Evolutionary conservation across 805 yeast species (phyloP).

Genomic region (Metschnikowia kofuensis): DNA sequence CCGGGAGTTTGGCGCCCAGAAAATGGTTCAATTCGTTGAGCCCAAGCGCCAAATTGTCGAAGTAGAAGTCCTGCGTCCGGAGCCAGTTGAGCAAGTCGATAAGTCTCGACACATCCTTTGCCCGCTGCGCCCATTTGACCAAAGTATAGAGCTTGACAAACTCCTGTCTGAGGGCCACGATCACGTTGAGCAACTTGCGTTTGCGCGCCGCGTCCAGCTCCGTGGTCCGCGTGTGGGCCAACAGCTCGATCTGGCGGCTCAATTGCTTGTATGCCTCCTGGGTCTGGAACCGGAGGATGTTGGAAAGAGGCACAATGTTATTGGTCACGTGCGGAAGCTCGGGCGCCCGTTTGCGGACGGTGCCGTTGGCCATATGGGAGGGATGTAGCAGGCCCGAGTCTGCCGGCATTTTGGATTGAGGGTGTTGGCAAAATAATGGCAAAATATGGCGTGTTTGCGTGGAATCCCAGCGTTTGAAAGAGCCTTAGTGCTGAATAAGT

Average conservation of each 20-base stretch:
- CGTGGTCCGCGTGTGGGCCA: slow-evolving; percentile 43
- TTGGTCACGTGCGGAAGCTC: slow-evolving; percentile 68
- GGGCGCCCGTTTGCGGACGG: slow-evolving; percentile 23
- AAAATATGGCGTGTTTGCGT: too few relatives aligned
- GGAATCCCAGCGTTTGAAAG: too few relatives aligned
- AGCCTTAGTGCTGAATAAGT: too few relatives aligned
- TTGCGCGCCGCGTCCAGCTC: slow-evolving; percentile 64
- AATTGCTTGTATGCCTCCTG: slow-evolving; percentile 64
- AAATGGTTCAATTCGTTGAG: slow-evolving; percentile 66
- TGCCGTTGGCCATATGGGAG: neutral
- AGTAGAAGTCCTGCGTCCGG: slow-evolving; percentile 71
- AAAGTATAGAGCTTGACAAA: slow-evolving; percentile 81
- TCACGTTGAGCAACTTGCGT: slow-evolving; percentile 60
- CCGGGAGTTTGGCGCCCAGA: slow-evolving; percentile 85
- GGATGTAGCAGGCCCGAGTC: neutral
- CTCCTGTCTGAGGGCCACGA: slow-evolving; percentile 76
- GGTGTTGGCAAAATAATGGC: too few relatives aligned
- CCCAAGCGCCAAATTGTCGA: slow-evolving; percentile 57
- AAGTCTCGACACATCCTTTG: slow-evolving; percentile 66
- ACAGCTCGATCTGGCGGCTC: slow-evolving; percentile 55
- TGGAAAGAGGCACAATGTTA: slow-evolving; percentile 63
- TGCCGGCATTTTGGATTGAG: neutral
- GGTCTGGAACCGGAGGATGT: slow-evolving; percentile 57
- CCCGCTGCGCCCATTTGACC: slow-evolving; percentile 80
- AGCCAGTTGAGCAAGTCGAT: slow-evolving; percentile 90